Evolutionary conservation across 305 asterid genomes (phyloP).

Genomic region (Euphrasia arctica): DNA sequence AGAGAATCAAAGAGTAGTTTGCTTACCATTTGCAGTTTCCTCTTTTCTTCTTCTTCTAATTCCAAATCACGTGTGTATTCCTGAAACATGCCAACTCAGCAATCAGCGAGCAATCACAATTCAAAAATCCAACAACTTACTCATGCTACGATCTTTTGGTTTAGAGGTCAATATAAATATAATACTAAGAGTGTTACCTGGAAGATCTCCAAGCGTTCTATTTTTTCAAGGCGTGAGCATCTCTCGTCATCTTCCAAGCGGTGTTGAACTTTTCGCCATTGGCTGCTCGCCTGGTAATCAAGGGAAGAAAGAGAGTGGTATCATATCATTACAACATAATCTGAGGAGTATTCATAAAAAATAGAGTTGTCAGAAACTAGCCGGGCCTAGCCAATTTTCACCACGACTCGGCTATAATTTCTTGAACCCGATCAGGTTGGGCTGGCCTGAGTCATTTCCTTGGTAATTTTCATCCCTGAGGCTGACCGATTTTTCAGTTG

Average conservation of each 20-base stretch:
- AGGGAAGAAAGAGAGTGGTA: constrained; percentile 17
- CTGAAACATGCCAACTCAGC: constrained; percentile 47
- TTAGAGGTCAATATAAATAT: constrained; percentile 11
- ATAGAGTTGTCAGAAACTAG: neutral
- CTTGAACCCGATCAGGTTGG: neutral
- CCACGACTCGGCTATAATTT: neutral
- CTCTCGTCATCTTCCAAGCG: constrained; percentile 93
- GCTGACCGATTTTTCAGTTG: neutral
- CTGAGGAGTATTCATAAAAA: constrained; percentile 23
- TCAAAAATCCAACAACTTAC: constrained; percentile 19
- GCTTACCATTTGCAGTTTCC: constrained; percentile 70
- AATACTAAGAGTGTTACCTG: constrained; percentile 46
- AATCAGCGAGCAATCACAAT: constrained; percentile 22
- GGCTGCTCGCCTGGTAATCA: constrained; percentile 76
- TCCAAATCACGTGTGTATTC: constrained; percentile 85
- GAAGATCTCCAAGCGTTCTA: constrained; percentile 87
- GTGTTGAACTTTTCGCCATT: constrained; percentile 95
- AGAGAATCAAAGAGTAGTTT: constrained; percentile 17
- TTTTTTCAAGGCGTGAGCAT: constrained; percentile 87
- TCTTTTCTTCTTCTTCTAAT: constrained; percentile 91
- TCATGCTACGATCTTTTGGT: constrained; percentile 16
- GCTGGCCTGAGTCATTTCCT: no score
- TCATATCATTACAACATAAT: neutral
- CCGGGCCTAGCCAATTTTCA: neutral
- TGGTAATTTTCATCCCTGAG: neutral